Evolutionary conservation across 805 yeast species (phyloP).

Genomic region (Pichia kluyveri): DNA sequence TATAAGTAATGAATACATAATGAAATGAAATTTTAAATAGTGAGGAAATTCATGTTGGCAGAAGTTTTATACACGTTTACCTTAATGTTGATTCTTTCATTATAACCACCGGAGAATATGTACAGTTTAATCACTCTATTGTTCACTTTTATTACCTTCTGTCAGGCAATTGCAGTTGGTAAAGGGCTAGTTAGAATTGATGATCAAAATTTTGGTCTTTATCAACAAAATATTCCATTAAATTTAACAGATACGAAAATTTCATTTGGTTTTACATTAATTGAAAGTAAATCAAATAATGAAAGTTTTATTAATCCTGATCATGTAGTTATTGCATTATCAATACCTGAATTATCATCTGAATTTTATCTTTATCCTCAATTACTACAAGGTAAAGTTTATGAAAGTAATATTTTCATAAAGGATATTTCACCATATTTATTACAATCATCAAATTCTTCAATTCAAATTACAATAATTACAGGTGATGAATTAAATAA

Average conservation of each 20-base stretch:
- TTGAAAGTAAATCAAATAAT: background rate
- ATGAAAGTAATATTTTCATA: conserved; percentile 10
- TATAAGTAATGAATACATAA: too few species aligned
- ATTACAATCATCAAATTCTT: conserved; percentile 7
- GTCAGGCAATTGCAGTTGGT: conserved; percentile 7
- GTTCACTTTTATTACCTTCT: background rate
- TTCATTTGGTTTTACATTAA: conserved; percentile 13
- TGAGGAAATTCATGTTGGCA: too few species aligned
- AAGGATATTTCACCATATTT: conserved; percentile 18
- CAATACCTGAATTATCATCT: conserved; percentile 6
- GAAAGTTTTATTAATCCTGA: conserved; percentile 10
- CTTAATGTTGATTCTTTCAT: too few species aligned
- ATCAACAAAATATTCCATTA: conserved; percentile 4
- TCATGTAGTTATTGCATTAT: conserved; percentile 20
- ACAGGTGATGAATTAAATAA: conserved; percentile 18
- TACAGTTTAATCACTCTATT: background rate
- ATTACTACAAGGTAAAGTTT: conserved; percentile 5
- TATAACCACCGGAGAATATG: too few species aligned
- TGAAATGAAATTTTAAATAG: too few species aligned
- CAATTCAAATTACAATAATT: conserved; percentile 17
- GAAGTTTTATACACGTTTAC: too few species aligned
- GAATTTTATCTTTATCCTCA: conserved; percentile 19
- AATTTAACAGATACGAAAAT: conserved; percentile 12
- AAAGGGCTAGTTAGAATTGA: conserved; percentile 12
- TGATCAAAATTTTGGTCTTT: conserved; percentile 7